These are phyloP conservation scores for Bipolaris gigantea DNA, from an alignment of 2,329 filamentous ascomycete species.

Conservation along the genomic window DNA sequence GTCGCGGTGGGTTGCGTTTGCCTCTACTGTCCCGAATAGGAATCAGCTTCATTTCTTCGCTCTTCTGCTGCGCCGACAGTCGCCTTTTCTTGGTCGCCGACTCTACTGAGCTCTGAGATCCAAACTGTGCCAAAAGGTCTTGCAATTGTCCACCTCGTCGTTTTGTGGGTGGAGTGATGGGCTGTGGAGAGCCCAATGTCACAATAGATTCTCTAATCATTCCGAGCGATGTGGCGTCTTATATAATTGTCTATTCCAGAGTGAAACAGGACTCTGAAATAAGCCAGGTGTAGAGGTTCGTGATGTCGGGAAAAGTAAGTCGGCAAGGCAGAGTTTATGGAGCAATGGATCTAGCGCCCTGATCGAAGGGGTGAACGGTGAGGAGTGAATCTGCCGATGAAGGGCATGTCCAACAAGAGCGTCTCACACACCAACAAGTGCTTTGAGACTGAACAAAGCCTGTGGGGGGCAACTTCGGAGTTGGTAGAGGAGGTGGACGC, in stretches of 20 bases:
- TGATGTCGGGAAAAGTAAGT: not conserved
- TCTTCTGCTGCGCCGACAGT: conserved; percentile 11
- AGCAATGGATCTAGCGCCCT: not conserved
- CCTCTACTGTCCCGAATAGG: not conserved
- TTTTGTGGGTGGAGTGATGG: conserved; percentile 30
- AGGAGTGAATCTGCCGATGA: conserved; percentile 2
- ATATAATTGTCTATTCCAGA: not conserved
- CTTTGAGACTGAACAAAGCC: not conserved
- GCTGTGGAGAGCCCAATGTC: conserved; percentile 21
- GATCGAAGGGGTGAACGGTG: not conserved
- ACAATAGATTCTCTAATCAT: conserved; percentile 28
- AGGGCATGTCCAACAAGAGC: not conserved
- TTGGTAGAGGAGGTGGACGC: not conserved
- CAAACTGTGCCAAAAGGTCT: conserved; percentile 37
- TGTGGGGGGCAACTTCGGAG: not conserved
- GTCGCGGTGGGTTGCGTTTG: conserved; percentile 17
- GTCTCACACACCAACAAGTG: not conserved
- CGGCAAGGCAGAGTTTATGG: too few relatives aligned
- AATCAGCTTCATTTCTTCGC: not conserved
- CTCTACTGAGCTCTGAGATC: conserved; percentile 31
- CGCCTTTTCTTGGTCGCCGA: conserved; percentile 38
- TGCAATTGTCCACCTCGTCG: conserved; percentile 28
- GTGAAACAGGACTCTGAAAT: not conserved
- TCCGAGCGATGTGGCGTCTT: not conserved
- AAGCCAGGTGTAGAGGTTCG: conserved; percentile 4